A percentile compares a stretch with the other conserved stretches of the same genome.
Conservation (phyloP, 164 flowering plant genomes). For the Annona cherimola region DNA sequence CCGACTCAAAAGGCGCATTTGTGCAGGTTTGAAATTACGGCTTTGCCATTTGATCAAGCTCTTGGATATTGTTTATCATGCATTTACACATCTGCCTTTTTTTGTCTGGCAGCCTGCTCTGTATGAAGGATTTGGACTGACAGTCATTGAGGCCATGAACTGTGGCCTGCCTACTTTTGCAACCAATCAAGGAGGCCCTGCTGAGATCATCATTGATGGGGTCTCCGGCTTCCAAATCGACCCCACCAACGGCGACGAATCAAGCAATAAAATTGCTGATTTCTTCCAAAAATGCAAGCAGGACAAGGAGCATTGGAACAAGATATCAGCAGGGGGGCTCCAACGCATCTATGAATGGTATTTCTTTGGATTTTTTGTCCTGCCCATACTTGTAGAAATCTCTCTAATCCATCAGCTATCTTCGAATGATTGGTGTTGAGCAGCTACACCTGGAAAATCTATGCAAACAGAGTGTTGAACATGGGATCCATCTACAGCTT, state of each 20-base stretch:
- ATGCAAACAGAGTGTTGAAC: conserved; percentile 76
- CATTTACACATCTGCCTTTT: not conserved
- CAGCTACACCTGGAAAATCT: conserved; percentile 99
- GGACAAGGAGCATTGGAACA: conserved; percentile 59
- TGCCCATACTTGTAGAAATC: not conserved
- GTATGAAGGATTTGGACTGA: conserved; percentile 90
- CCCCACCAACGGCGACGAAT: conserved; percentile 74
- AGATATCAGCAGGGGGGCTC: conserved; percentile 54
- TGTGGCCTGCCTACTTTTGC: conserved; percentile 93
- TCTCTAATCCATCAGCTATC: not conserved
- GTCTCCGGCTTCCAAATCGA: conserved; percentile 84
- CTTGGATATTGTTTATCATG: not conserved
- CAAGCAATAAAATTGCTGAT: conserved; percentile 75
- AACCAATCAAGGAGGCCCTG: conserved; percentile 94
- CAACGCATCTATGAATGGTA: conserved; percentile 84
- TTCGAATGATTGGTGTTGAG: conserved; percentile 12
- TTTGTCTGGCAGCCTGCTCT: conserved; percentile 52
- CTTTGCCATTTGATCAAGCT: not conserved
- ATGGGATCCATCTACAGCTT: conserved; percentile 84
- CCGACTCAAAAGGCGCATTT: conserved; percentile 89
- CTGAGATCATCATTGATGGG: conserved; percentile 87
- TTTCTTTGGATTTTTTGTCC: not conserved
- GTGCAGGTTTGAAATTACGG: conserved; percentile 34
- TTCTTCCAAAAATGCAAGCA: conserved; percentile 82
- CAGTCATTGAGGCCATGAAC: conserved; percentile 95